Conservation (phyloP, 495 filamentous ascomycete species). For the Chaetomium tenue region DNA sequence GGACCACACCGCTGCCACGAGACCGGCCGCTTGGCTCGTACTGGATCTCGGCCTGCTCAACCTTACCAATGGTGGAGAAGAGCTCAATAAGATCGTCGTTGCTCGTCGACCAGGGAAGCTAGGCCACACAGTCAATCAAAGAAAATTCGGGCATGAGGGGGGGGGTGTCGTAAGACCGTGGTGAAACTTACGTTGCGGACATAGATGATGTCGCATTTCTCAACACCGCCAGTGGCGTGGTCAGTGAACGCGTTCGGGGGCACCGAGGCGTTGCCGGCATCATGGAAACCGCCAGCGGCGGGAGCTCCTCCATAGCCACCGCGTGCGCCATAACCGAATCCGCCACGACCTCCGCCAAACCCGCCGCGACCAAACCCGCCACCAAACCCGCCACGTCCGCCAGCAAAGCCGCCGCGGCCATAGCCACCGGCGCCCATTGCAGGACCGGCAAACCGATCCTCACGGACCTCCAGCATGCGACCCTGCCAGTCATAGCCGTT, state of each 20-base stretch:
- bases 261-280: conserved; percentile 48
- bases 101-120: conserved; percentile 98
- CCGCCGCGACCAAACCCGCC: conserved; percentile 51
- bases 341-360: conserved; percentile 36
- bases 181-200: conserved; percentile 87
- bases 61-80: conserved; percentile 96
- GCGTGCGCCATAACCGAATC: conserved; percentile 44
- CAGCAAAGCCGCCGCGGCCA: conserved; percentile 56
- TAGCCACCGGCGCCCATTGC: conserved; percentile 57
- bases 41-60: conserved; percentile 96
- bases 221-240: conserved; percentile 81
- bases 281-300: conserved; percentile 40
- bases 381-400: conserved; percentile 58
- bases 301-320: conserved; percentile 47
- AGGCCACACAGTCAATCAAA: conserved; percentile 29
- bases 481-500: conserved; percentile 99
- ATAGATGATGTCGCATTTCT: conserved; percentile 80
- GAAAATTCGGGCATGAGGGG: not conserved
- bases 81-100: conserved; percentile 95
- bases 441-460: conserved; percentile 85
- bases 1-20: conserved; percentile 89
- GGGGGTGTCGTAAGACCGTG: not conserved
- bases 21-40: conserved; percentile 96
- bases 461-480: conserved; percentile 86
- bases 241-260: conserved; percentile 97